Conservation (phyloP, 2,329 filamentous ascomycete genomes). For the Aureobasidium sp. region DNA sequence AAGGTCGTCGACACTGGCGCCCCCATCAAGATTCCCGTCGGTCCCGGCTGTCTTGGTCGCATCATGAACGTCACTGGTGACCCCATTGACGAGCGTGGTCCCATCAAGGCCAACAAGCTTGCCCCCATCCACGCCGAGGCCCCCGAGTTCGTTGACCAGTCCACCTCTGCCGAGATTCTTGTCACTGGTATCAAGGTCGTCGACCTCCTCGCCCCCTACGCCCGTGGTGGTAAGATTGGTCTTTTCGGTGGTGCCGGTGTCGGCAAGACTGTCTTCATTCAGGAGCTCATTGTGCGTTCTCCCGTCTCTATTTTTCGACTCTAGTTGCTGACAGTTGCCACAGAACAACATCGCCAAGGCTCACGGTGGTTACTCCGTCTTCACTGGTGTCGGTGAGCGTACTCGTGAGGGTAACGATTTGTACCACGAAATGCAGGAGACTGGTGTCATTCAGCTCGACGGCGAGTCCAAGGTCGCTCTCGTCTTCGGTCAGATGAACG, state of each 20-base stretch:
- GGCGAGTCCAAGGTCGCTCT: slow-evolving; percentile 99
- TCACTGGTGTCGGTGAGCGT: slow-evolving; percentile 99
- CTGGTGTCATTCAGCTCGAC: slow-evolving; percentile 97
- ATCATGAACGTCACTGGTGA: slow-evolving; percentile 99
- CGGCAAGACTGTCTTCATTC: slow-evolving; percentile 99
- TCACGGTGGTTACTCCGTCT: slow-evolving; percentile 99
- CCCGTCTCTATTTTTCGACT: too few species aligned
- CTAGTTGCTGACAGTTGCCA: slow-evolving; percentile 10
- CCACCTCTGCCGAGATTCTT: slow-evolving; percentile 90
- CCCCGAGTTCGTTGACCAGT: slow-evolving; percentile 89
- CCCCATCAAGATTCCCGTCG: slow-evolving; percentile 95
- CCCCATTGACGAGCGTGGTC: slow-evolving; percentile 98
- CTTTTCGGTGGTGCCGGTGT: slow-evolving; percentile 99
- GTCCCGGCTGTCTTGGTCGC: slow-evolving; percentile 86
- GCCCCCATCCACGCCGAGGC: slow-evolving; percentile 91
- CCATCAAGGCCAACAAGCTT: slow-evolving; percentile 86
- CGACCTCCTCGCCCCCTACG: slow-evolving; percentile 96
- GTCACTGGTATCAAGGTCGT: slow-evolving; percentile 99
- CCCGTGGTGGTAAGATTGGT: slow-evolving; percentile 99
- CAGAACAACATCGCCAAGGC: slow-evolving; percentile 99
- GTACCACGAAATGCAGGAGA: slow-evolving; percentile 99
- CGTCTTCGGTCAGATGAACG: slow-evolving; percentile 99
- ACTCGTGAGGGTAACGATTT: slow-evolving; percentile 99
- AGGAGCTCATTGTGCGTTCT: slow-evolving; percentile 81
- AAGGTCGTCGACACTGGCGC: slow-evolving; percentile 80